A percentile compares a stretch with the other conserved stretches of the same genome.
These are phyloP conservation scores for Aspergillus latus DNA, from an alignment of 2,329 filamentous ascomycete species.

Conservation along the genomic window DNA sequence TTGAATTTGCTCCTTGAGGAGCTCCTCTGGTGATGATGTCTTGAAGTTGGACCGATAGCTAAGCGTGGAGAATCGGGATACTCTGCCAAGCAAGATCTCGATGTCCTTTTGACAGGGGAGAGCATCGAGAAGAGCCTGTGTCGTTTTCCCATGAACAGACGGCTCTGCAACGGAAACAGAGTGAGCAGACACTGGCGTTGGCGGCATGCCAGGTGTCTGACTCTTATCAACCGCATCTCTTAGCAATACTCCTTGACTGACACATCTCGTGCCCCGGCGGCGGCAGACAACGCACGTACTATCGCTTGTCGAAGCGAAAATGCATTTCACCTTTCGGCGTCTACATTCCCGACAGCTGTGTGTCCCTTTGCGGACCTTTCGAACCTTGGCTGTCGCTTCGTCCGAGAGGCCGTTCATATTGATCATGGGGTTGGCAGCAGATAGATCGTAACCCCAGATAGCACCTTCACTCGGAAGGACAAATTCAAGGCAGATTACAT, in stretches of 20 bases:
- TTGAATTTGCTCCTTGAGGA: background rate
- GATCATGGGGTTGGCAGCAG: background rate
- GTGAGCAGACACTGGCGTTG: background rate
- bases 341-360: conserved; percentile 4
- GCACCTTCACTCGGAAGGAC: too few species aligned
- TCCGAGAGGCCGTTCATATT: background rate
- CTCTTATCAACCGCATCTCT: background rate
- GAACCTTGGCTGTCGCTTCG: background rate
- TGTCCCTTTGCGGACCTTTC: conserved; percentile 6
- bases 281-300: background rate
- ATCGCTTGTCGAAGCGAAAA: background rate
- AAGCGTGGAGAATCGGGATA: background rate
- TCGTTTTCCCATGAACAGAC: background rate
- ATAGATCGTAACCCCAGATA: background rate
- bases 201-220: background rate
- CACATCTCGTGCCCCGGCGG: background rate
- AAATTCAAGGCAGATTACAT: too few species aligned
- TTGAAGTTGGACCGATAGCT: conserved; percentile 3
- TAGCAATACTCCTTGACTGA: background rate
- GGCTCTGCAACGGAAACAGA: background rate
- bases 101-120: background rate
- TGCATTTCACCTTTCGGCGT: conserved; percentile 2
- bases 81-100: background rate
- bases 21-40: background rate
- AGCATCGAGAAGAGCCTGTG: background rate